Evolutionary conservation across 306 rosid genomes (phyloP), one percentile per base, ranked within the genome.

Genomic region (Glycyrrhiza uralensis): DNA sequence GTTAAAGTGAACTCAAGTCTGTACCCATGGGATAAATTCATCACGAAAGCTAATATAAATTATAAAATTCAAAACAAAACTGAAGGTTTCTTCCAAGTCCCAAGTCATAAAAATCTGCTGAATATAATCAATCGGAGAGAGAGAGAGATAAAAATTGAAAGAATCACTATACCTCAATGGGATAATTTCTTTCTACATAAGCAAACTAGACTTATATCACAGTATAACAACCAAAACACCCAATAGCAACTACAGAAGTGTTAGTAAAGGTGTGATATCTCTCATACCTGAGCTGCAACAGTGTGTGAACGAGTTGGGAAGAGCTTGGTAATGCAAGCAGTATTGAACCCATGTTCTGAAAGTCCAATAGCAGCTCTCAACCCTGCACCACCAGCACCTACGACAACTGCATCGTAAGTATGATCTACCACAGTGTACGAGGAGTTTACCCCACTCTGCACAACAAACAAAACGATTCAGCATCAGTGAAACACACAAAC

Each of bases 271-370:
- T 3, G 15, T 19, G 45, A 69, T 7, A 9, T 59, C 52, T 35
- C 76, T 5, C 1, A 49, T 47, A 91, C 99, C 97, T 94, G 99
- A 65, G 99, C 97, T 6, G 99, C 99, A 78, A 94, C 99, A 19
- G 99, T 94, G 71, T 94, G 99, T 0, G 99, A 94, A 75, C 97
- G 99, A 76, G 99, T 94, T 2, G 99, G 99, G 74, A 94, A 94
- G 66, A 94, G 91, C 85, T 94, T 94, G 18, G 97, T 94, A 51
- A 94, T 86, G 80, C 97, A 94, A 70, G 99, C 99, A 51, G 97
- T 94, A 60, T 91, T 94, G 73, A 94, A 94, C 29, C 99, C 99
- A 84, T 91, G 93, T 76, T 94, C 99, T 0, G 96, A 94, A 20
- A 94, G 92, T 17, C 99, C 97, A 54, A 91, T 91, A 42, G 98